Conservation (phyloP, 2,329 filamentous ascomycete species). For the Blastomyces silverae region DNA sequence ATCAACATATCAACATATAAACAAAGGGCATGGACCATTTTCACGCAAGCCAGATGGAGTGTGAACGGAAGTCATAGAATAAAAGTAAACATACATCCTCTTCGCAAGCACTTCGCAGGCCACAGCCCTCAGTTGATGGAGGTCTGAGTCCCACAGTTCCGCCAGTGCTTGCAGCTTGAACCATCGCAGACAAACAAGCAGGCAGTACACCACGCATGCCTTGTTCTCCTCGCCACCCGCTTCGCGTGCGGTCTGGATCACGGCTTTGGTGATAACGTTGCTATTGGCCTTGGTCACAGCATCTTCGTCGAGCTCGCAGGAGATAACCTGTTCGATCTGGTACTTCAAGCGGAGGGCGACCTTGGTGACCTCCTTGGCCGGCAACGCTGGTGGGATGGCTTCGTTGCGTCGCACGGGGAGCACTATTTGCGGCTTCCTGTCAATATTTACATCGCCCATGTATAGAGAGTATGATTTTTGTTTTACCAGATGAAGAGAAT, state of each 20-base stretch:
- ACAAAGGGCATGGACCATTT: too few species aligned
- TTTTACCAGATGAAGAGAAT: slow-evolving; percentile 12
- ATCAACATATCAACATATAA: too few species aligned
- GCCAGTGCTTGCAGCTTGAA: slow-evolving; percentile 70
- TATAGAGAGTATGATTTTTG: not conserved
- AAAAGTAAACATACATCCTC: slow-evolving; percentile 43
- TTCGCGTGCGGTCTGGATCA: slow-evolving; percentile 71
- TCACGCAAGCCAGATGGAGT: not conserved
- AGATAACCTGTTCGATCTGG: slow-evolving; percentile 79
- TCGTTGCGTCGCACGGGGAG: slow-evolving; percentile 39
- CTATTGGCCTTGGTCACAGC: slow-evolving; percentile 74
- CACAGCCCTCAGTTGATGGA: slow-evolving; percentile 69
- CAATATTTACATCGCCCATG: not conserved
- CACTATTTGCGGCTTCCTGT: slow-evolving; percentile 28
- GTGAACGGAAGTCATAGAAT: not conserved
- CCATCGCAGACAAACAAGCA: slow-evolving; percentile 67
- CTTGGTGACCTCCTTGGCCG: slow-evolving; percentile 76
- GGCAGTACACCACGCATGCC: slow-evolving; percentile 75
- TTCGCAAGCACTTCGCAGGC: slow-evolving; percentile 94
- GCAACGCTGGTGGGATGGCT: slow-evolving; percentile 55
- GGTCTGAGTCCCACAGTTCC: slow-evolving; percentile 87
- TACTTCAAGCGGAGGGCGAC: slow-evolving; percentile 84
- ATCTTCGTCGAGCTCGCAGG: slow-evolving; percentile 77
- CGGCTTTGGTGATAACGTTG: slow-evolving; percentile 70
- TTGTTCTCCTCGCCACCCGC: slow-evolving; percentile 69